Conservation (phyloP, 768 basidiomycete genomes). For the Hygrocybe punicea region DNA sequence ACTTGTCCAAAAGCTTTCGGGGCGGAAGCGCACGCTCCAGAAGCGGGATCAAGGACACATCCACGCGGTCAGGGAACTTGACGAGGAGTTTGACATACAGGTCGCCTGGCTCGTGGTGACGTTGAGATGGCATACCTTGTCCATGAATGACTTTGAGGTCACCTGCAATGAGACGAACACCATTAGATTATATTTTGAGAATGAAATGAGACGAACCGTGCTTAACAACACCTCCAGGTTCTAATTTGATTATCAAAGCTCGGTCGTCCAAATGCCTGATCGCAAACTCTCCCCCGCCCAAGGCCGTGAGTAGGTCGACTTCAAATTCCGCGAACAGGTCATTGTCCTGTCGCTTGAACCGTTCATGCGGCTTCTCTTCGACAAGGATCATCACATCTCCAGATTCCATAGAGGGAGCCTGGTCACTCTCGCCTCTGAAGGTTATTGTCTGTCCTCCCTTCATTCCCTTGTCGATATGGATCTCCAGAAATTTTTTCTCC, state of each 20-base stretch:
- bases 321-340: constrained; percentile 85
- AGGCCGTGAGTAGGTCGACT: constrained; percentile 87
- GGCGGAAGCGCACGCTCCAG: constrained; percentile 86
- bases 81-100: constrained; percentile 84
- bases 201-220: constrained; percentile 59
- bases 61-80: constrained; percentile 83
- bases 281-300: constrained; percentile 86
- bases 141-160: constrained; percentile 86
- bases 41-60: constrained; percentile 58
- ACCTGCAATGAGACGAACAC: constrained; percentile 44
- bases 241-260: constrained; percentile 74
- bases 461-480: constrained; percentile 98
- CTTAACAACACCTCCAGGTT: constrained; percentile 89
- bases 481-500: constrained; percentile 96
- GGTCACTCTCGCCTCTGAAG: constrained; percentile 89
- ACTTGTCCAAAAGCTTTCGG: constrained; percentile 62
- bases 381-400: constrained; percentile 95
- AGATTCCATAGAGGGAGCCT: constrained; percentile 81
- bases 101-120: constrained; percentile 96
- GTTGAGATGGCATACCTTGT: constrained; percentile 98
- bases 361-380: constrained; percentile 88
- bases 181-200: constrained; percentile 1
- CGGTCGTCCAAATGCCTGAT: constrained; percentile 95
- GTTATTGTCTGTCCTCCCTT: constrained; percentile 87
- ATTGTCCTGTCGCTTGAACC: constrained; percentile 85